These are phyloP conservation scores for Ganoderma leucocontextum DNA, from an alignment of 1,284 basidiomycete species.

Conservation along the genomic window DNA sequence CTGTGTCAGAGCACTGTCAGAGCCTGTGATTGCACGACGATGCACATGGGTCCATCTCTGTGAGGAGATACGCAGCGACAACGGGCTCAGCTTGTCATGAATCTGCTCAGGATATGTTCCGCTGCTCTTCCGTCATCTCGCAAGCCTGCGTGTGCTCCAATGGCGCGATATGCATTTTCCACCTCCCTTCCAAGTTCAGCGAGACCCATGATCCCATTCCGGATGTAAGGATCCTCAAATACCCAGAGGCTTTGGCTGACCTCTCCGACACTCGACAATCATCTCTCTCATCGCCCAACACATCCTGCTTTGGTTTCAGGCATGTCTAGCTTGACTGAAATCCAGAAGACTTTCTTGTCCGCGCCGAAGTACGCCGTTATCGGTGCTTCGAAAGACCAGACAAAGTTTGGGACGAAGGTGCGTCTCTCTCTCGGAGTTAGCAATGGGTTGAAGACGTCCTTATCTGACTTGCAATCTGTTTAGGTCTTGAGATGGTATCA, in stretches of 20 bases:
- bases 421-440: conserved; percentile 22
- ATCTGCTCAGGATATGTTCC: conserved; percentile 22
- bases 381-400: conserved; percentile 80
- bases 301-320: conserved; percentile 3
- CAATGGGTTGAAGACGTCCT: too few relatives aligned
- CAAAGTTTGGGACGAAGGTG: conserved; percentile 81
- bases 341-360: conserved; percentile 68
- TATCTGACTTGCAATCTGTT: neutral
- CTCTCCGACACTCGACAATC: conserved; percentile 15
- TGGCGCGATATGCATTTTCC: conserved; percentile 27
- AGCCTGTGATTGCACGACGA: neutral
- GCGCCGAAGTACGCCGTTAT: conserved; percentile 76
- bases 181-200: conserved; percentile 22
- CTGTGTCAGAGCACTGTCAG: neutral
- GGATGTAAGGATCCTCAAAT: conserved; percentile 33
- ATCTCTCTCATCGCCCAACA: neutral
- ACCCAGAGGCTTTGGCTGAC: conserved; percentile 13
- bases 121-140: neutral
- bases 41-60: neutral
- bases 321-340: conserved; percentile 41
- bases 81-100: conserved; percentile 9
- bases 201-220: conserved; percentile 25
- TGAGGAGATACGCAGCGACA: neutral
- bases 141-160: conserved; percentile 13
- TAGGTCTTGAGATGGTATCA: conserved; percentile 84